Evolutionary conservation across 2,329 filamentous ascomycete genomes (phyloP), one percentile per base, ranked within the genome.

Genomic region (Paecilomyces formosus): DNA sequence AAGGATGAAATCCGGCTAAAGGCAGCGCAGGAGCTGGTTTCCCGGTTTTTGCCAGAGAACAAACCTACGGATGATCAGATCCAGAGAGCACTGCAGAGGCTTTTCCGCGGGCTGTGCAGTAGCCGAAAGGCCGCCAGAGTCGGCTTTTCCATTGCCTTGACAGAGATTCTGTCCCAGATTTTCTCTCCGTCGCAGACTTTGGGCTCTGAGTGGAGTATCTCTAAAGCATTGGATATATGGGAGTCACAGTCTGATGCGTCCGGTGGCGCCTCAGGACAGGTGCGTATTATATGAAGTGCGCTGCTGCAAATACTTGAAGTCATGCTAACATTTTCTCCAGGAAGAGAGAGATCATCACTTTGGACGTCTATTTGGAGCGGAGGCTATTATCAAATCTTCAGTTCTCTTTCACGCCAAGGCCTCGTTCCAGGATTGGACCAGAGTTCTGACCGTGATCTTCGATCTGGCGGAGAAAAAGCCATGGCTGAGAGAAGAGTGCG

Each of bases 101-200:
- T 99, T 39, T 90, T 97, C 72, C 86, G 90, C 57, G 94, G 94
- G 49, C 85, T 97, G 18, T 92, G 92, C 61, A 97, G 92, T 71
- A 88, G 91, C 57, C 87, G 91, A 58, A 96, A 96, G 76, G 90
- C 90, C 12, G 91, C 93, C 18, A 84, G 94, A 26, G 78, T 94
- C 55, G 94, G 94, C 3, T 97, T 96, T 72, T 96, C 91, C 57
- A 81, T 97, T 57, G 93, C 93, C 0, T 78, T 97, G 64, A 88
- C 92, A 0, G 92, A 97, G 73, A 78, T 95, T 8, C 72, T 96
- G 52, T 81, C 84, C 3, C 85, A 93, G 67, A 75, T 92, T 4
- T 89, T 88, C 67, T 56, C 63, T 3, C 45, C 70, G 55, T 60
- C 69, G 57, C 62, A 70, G 61, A 51, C 57, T 55, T 18, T 55